Base-by-base conservation (phyloP, 345 rosid genomes). In the Salix caprea region DNA sequence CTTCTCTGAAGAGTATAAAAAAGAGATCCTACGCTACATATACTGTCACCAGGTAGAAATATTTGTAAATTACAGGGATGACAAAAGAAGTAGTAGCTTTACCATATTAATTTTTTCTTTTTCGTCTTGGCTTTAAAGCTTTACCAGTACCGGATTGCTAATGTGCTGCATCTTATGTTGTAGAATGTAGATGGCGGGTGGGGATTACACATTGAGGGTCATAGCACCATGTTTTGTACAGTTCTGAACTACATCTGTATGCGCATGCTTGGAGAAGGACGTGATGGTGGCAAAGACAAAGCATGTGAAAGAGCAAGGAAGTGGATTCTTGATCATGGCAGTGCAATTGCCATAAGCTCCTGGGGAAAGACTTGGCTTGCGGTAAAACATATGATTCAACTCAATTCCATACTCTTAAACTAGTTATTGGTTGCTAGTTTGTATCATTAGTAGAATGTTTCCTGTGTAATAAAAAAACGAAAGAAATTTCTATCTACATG, bases 1-100 rank as follows among this genome's bases (percentile, higher is more conserved):
- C 10, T 73, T 73, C 58, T 5, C 62, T n/a, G 64, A 65, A 7
- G 68, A 66, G 67, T 37, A 78, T 40, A 56, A 15, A 6, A 48
- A 66, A 42, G 81, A 78, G 28, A 67, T 73, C 23, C 72, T 78
- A 11, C 77, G 81, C 2, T 78, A 78, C 62, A 39, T 78, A 30
- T 78, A 78, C 48, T n/a, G 52, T 15, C 81, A 78, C 56, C 81
- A 78, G 77, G 81, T 71, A 26, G 16, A 46, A 19, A 23, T 28
- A 19, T 44, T 44, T 44, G 50, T 44, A 11, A 13, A 44, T 13
- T 44, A 44, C 50, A 44, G 16, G 48, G 13, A 46, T 46, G 50
- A 46, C 50, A 13, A 46, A 46, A 46, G 50, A 11, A 46, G 14
- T 46, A 44, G 13, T 44, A 46, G 5, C 50, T 13, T 46, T 14